Conservation (phyloP, 2,329 filamentous ascomycete species). For the Rutstroemia sp. region DNA sequence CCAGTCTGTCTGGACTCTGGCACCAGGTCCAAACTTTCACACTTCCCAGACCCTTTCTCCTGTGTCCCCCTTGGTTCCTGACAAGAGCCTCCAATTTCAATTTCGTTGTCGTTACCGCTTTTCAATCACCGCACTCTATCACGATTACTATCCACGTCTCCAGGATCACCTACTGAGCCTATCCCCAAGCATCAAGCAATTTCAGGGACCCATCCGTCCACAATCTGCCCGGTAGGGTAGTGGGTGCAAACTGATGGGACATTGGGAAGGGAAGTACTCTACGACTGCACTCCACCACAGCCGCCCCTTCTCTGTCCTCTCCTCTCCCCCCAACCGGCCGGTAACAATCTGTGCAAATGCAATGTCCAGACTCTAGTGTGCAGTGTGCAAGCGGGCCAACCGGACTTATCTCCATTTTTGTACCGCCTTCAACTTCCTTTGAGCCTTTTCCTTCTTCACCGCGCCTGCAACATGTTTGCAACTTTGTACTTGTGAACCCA, state of each 20-base stretch:
- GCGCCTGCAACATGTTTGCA: not conserved
- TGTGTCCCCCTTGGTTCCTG: not conserved
- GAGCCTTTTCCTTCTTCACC: not conserved
- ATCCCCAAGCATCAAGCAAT: not conserved
- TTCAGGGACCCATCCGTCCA: too few species aligned
- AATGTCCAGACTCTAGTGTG: too few species aligned
- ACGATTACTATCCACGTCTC: too few species aligned
- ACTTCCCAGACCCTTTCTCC: too few species aligned
- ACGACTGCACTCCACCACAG: not conserved
- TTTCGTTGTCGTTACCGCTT: not conserved
- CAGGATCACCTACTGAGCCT: not conserved
- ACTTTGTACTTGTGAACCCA: not conserved
- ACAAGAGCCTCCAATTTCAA: conserved; percentile 2
- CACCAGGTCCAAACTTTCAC: too few species aligned
- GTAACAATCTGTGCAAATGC: too few species aligned
- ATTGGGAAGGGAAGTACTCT: too few species aligned
- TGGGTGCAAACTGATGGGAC: too few species aligned
- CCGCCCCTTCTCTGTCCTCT: not conserved
- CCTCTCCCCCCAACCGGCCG: not conserved
- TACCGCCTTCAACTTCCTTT: not conserved
- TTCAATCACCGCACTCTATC: not conserved
- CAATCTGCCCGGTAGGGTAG: too few species aligned
- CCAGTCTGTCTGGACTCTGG: too few species aligned
- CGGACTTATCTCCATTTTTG: not conserved
- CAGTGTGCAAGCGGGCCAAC: not conserved